Evolutionary conservation across 495 filamentous ascomycete species (phyloP).

Genomic region (Pyrenopolyporus hunteri): DNA sequence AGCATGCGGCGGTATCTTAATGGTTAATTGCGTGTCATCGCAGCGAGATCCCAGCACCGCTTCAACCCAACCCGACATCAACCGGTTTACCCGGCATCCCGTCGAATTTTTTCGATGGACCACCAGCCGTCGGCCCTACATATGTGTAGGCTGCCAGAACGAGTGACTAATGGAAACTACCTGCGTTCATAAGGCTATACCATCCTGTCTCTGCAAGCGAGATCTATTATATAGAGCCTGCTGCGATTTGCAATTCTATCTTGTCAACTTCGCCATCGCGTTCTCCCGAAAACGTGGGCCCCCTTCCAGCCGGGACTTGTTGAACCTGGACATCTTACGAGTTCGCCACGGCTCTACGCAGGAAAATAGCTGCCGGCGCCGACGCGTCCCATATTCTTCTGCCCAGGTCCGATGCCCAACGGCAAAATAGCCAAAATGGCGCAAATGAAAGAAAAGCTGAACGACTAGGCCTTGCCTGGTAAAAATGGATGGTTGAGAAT

Average conservation of each 20-base stretch:
- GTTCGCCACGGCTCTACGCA: neutral
- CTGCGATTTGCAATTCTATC: constrained; percentile 23
- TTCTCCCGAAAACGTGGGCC: constrained; percentile 27
- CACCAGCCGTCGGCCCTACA: constrained; percentile 20
- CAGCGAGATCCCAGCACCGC: constrained; percentile 6
- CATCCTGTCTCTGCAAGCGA: constrained; percentile 3
- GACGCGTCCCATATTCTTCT: neutral
- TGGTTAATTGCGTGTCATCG: constrained; percentile 21
- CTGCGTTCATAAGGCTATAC: constrained; percentile 18
- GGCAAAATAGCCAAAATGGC: constrained; percentile 11
- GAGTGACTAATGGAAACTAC: constrained; percentile 37
- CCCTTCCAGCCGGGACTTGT: constrained; percentile 11
- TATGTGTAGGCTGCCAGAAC: constrained; percentile 13
- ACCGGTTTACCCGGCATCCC: constrained; percentile 37
- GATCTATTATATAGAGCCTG: constrained; percentile 4
- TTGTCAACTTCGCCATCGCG: constrained; percentile 25
- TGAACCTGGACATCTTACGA: neutral
- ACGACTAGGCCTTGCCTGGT: constrained; percentile 6
- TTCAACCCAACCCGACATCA: constrained; percentile 27
- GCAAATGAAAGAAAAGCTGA: neutral
- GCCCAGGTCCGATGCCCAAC: neutral
- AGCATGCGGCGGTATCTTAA: constrained; percentile 17
- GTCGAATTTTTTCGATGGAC: constrained; percentile 22
- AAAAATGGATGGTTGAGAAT: too few relatives aligned
- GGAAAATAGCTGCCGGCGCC: constrained; percentile 6